These are phyloP conservation scores for Chlamydomonas schloesseri DNA, from an alignment of 139 green algal species.

Conservation along the genomic window DNA sequence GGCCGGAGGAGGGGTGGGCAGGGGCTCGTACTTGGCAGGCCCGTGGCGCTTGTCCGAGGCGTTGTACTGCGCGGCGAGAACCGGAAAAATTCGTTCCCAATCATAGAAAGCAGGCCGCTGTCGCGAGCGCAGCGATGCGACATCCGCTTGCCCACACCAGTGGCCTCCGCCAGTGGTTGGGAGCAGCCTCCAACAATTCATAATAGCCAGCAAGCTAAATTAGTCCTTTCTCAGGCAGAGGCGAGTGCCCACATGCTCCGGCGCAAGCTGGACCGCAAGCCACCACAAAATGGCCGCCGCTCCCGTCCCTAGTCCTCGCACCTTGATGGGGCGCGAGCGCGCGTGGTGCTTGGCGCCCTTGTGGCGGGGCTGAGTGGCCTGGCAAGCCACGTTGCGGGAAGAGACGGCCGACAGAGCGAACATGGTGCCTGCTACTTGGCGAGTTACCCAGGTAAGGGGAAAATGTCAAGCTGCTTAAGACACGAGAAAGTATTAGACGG, in stretches of 20 bases:
- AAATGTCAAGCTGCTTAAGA: too few relatives aligned
- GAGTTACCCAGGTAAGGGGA: too few relatives aligned
- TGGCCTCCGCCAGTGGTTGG: too few relatives aligned
- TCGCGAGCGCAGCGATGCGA: too few relatives aligned
- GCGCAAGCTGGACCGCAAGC: neutral
- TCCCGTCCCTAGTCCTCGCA: neutral
- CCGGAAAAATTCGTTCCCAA: neutral
- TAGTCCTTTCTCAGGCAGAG: neutral
- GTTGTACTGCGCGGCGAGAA: constrained; percentile 32
- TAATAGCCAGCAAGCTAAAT: too few relatives aligned
- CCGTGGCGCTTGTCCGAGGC: constrained; percentile 59
- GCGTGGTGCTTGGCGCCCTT: constrained; percentile 51
- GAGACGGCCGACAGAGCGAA: constrained; percentile 13
- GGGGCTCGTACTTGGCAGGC: constrained; percentile 58
- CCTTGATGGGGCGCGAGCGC: constrained; percentile 53
- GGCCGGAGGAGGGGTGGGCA: constrained; percentile 62
- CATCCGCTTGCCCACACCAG: too few relatives aligned
- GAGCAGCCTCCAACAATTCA: too few relatives aligned
- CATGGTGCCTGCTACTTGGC: constrained; percentile 5
- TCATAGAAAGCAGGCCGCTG: too few relatives aligned
- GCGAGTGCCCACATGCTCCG: neutral
- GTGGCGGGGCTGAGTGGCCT: constrained; percentile 21
- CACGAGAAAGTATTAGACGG: neutral
- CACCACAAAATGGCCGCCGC: neutral
- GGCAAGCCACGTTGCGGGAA: constrained; percentile 19